These are phyloP conservation scores for Fusarium piperis DNA, from an alignment of 2,329 filamentous ascomycete genomes.

Conservation along the genomic window DNA sequence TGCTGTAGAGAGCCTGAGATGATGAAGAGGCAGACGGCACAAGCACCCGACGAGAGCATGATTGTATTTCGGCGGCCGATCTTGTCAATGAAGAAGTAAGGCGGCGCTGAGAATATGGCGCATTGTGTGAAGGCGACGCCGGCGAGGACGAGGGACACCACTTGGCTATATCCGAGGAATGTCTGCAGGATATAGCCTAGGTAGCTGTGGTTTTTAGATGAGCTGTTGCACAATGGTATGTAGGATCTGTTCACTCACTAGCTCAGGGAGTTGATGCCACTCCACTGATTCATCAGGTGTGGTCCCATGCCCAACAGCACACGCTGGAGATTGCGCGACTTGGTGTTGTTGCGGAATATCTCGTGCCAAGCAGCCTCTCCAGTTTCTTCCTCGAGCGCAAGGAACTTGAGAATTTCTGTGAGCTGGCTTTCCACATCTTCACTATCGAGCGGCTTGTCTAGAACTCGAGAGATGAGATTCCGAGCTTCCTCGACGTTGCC, in stretches of 20 bases:
- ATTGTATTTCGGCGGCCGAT: conserved; percentile 6
- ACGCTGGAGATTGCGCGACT: conserved; percentile 4
- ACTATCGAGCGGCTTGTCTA: background rate
- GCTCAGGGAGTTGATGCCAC: background rate
- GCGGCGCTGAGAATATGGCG: background rate
- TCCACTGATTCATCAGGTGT: background rate
- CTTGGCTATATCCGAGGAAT: background rate
- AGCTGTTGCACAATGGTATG: background rate
- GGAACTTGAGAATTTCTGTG: conserved; percentile 1
- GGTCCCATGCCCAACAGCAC: background rate
- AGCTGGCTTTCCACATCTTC: conserved; percentile 3
- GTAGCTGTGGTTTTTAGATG: background rate
- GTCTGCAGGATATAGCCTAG: background rate
- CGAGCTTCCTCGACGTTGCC: conserved; percentile 3
- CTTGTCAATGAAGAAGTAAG: conserved; percentile 11
- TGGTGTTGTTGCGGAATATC: conserved; percentile 9
- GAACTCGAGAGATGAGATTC: background rate
- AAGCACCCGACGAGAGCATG: background rate
- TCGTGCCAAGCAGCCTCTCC: conserved; percentile 7
- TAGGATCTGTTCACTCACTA: background rate
- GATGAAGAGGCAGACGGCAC: background rate
- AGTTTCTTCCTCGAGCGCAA: background rate
- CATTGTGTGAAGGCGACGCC: conserved; percentile 11
- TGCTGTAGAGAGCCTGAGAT: conserved; percentile 1
- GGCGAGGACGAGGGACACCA: conserved; percentile 6